phyloP scores from a whole-genome alignment of 179 eudicot genomes.

The Beta corolliflora region DNA sequence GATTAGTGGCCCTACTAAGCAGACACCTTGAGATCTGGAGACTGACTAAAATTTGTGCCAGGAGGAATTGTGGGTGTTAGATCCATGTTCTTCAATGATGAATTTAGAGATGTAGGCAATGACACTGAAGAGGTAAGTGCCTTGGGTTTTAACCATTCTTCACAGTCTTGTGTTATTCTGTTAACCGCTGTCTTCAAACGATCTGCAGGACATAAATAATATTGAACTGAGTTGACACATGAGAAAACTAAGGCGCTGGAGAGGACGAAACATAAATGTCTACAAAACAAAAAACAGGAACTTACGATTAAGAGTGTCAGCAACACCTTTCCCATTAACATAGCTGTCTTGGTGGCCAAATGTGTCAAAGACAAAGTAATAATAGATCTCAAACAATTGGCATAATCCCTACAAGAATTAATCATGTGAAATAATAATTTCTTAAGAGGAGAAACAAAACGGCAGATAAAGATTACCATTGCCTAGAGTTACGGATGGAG shows the following conservation, averaged over 20 bases:
- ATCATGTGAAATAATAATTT: constrained; percentile 15
- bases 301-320: constrained; percentile 69
- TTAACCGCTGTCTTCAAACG: constrained; percentile 70
- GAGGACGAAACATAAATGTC: constrained; percentile 8
- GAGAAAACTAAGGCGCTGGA: constrained; percentile 12
- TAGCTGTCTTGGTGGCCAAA: constrained; percentile 65
- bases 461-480: background rate
- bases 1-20: constrained; percentile 23
- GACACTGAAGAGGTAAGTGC: constrained; percentile 43
- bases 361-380: constrained; percentile 76
- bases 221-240: constrained; percentile 16
- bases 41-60: constrained; percentile 28
- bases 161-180: constrained; percentile 76
- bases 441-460: background rate
- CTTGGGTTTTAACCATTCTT: constrained; percentile 74
- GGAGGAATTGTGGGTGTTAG: constrained; percentile 68
- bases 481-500: constrained; percentile 20
- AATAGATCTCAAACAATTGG: constrained; percentile 88
- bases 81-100: constrained; percentile 60
- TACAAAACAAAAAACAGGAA: constrained; percentile 9
- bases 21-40: constrained; percentile 79
- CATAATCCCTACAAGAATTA: constrained; percentile 71
- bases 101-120: constrained; percentile 47
- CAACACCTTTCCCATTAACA: constrained; percentile 55
- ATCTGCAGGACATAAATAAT: constrained; percentile 45